Conservation (phyloP, 257 asterid species). For the Coffea eugenioides region DNA sequence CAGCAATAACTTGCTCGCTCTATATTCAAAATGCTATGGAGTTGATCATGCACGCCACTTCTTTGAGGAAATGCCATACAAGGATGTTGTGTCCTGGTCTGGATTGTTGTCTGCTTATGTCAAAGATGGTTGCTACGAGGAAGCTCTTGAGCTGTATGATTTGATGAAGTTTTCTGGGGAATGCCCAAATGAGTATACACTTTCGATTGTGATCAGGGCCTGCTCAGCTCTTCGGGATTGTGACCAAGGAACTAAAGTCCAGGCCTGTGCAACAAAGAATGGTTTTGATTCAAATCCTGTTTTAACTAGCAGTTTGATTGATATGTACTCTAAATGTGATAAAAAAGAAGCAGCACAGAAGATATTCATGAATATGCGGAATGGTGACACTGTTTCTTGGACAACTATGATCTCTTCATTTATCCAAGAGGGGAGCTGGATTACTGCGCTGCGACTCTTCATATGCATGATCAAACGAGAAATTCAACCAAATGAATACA, state of each 20-base stretch:
- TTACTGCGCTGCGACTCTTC: conserved; percentile 1
- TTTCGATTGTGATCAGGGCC: conserved; percentile 12
- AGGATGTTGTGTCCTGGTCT: conserved; percentile 19
- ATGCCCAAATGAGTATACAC: conserved; percentile 12
- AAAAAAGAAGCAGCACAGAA: conserved; percentile 2
- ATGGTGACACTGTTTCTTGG: conserved; percentile 22
- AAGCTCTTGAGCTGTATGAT: conserved; percentile 13
- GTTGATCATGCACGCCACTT: conserved; percentile 13
- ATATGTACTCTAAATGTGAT: conserved; percentile 18
- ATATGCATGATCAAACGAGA: conserved; percentile 6
- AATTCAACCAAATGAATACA: conserved; percentile 20
- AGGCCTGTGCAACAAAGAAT: conserved; percentile 5
- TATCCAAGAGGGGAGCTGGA: conserved; percentile 6
- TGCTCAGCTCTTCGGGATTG: conserved; percentile 11
- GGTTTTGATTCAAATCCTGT: conserved; percentile 14
- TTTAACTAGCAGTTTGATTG: conserved; percentile 14
- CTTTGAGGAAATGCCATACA: conserved; percentile 23
- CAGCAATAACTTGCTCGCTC: conserved; percentile 10
- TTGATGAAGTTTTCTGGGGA: conserved; percentile 12
- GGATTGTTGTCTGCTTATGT: conserved; percentile 17
- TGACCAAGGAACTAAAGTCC: conserved; percentile 4
- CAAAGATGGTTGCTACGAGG: conserved; percentile 8
- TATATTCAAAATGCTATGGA: conserved; percentile 13
- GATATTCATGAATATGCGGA: background rate
- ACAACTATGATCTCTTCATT: conserved; percentile 14